Evolutionary conservation across 108 stramenopile species (phyloP), one percentile per base, ranked within the genome.

Genomic region (Aurantiochytrium sp.): DNA sequence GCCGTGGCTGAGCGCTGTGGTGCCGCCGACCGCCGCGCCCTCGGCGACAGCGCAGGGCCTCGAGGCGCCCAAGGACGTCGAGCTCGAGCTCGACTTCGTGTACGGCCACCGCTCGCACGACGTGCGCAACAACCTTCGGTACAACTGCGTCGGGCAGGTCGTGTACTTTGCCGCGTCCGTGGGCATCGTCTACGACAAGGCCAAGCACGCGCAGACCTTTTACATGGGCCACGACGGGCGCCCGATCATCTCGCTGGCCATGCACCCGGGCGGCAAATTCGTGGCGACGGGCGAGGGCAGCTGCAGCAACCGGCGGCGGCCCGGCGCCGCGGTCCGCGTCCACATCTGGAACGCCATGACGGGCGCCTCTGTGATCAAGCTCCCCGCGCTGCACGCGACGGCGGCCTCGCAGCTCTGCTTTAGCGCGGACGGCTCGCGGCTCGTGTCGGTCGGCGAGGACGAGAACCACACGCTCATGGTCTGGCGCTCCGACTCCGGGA

Each of bases 221-320:
- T 94, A 88, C 87, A 54, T 45, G 30, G 93, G 90, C 30, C 93
- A 94, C 54, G 85, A 55, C 8, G 73, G 73, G 36, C 95, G 91
- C 41, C 89, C 92, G 30, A 92, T 95, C 39, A 55, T 89, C 45
- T 91, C 89, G 42, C 52, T 96, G n/a, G 88, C 95, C 19, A 6
- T 93, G 31, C 93, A 96, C 88, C 91, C 90, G 37, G 69, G 37
- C 21, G 88, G 88, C n/a, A 73, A 34, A 17, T 52, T 92, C 21
- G 91, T 94, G 32, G 95, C 95, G 27, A 88, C 94, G 32, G 94
- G 95, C 21, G 93, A 95, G 86, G 88, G 73, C 45, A 81, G 42
- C 19, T 41, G 45, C 32, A 48, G 21, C 73, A 81, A 41, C 24
- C 73, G 73, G 12, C 39, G 45, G 45, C 73, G 73, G n/a, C 73